Conservation (phyloP, 228 moss, liverwort and hornwort genomes). For the Sphagnum fallax region DNA sequence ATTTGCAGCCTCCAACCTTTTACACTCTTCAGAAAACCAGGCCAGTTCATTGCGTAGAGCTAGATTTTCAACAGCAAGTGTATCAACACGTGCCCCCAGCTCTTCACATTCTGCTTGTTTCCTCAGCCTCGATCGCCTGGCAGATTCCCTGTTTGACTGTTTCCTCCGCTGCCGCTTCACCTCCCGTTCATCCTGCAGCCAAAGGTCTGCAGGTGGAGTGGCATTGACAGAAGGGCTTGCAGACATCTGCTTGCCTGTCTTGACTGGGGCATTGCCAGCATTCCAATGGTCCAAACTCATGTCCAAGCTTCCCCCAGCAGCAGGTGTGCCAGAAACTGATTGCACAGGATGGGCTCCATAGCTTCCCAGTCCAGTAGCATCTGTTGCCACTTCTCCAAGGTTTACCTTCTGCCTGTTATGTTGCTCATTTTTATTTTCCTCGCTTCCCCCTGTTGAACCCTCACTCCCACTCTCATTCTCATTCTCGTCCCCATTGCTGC, state of each 20-base stretch:
- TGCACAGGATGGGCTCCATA: slow-evolving; percentile 19
- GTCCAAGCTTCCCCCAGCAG: slow-evolving; percentile 46
- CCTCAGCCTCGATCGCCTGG: slow-evolving; percentile 32
- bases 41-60: slow-evolving; percentile 37
- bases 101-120: slow-evolving; percentile 67
- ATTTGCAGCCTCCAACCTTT: slow-evolving; percentile 46
- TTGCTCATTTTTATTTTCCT: slow-evolving; percentile 18
- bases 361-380: slow-evolving; percentile 24
- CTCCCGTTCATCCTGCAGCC: slow-evolving; percentile 51
- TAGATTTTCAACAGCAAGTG: slow-evolving; percentile 51
- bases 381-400: slow-evolving; percentile 48
- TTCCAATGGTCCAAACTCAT: slow-evolving; percentile 70
- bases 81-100: slow-evolving; percentile 51
- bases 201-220: slow-evolving; percentile 30
- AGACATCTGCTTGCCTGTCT: slow-evolving; percentile 37
- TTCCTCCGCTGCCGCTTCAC: slow-evolving; percentile 58
- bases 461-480: slow-evolving; percentile 61
- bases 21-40: slow-evolving; percentile 59
- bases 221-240: slow-evolving; percentile 53
- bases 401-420: slow-evolving; percentile 26
- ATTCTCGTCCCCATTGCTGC: slow-evolving; percentile 29
- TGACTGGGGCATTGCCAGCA: slow-evolving; percentile 37
- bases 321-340: slow-evolving; percentile 21
- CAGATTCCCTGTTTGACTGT: slow-evolving; percentile 55
- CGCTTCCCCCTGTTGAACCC: slow-evolving; percentile 54